Percentiles rank a stretch among this genome's conserved stretches.
Conservation (phyloP, 805 yeast species). For the Wilhelminamyces savonicus region DNA sequence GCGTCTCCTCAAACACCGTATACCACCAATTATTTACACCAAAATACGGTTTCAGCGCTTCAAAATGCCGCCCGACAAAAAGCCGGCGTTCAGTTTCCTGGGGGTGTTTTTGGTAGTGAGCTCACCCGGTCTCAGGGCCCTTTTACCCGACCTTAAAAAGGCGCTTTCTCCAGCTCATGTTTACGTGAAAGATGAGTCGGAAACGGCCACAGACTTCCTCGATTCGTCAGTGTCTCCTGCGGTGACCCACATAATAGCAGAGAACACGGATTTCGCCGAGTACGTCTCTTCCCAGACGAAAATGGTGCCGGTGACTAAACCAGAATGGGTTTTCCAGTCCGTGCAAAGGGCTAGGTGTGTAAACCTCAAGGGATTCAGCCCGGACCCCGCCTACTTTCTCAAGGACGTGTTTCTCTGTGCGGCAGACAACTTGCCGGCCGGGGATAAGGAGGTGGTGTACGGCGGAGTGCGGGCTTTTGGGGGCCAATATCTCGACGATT, state of each 20-base stretch:
- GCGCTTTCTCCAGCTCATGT: no score
- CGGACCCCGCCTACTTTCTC: constrained; percentile 63
- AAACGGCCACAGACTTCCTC: no score
- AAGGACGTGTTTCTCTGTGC: constrained; percentile 56
- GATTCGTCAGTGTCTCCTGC: no score
- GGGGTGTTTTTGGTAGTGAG: no score
- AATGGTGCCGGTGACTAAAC: constrained; percentile 61
- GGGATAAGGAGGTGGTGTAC: constrained; percentile 61
- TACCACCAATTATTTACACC: no score
- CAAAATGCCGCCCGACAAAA: no score
- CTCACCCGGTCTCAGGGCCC: no score
- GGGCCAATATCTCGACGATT: constrained; percentile 58
- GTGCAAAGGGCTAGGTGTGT: constrained; percentile 32
- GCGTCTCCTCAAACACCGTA: no score
- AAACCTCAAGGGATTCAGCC: constrained; percentile 58
- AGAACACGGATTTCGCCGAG: constrained; percentile 46
- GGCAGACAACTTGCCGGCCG: constrained; percentile 47
- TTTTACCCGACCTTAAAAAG: no score
- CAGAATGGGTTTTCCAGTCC: constrained; percentile 55
- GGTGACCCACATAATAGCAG: constrained; percentile 50
- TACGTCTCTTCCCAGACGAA: constrained; percentile 39
- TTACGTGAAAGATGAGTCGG: no score
- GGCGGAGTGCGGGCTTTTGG: constrained; percentile 71
- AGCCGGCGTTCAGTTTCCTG: no score
- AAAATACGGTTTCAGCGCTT: no score